These are phyloP conservation scores for Cryptococcus sp. DNA, from an alignment of 1,284 basidiomycete genomes.

Conservation along the genomic window DNA sequence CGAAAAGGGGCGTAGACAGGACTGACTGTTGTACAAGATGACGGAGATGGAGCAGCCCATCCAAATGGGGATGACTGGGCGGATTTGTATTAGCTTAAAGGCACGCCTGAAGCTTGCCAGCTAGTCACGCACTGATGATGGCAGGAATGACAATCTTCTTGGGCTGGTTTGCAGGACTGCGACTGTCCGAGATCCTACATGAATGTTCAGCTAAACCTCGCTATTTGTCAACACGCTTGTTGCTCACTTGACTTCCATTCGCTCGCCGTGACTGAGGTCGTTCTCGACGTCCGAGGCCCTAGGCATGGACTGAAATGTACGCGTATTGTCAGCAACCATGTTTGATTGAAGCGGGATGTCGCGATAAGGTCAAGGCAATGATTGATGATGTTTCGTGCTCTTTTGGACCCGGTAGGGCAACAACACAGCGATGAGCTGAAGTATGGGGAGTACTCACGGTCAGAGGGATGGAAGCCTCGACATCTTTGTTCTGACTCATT, in stretches of 20 bases:
- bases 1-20: neutral
- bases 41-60: constrained; percentile 85
- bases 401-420: neutral
- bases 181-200: constrained; percentile 19
- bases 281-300: constrained; percentile 41
- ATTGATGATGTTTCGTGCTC: neutral
- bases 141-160: constrained; percentile 54
- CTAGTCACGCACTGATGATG: constrained; percentile 44
- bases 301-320: constrained; percentile 38
- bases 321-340: too few species aligned
- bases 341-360: too few species aligned
- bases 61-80: constrained; percentile 57
- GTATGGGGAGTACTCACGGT: constrained; percentile 23
- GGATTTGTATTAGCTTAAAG: constrained; percentile 2
- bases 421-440: neutral
- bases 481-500: constrained; percentile 31
- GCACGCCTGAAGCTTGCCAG: neutral
- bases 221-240: too few species aligned
- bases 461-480: constrained; percentile 41
- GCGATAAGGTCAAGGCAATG: too few species aligned
- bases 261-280: constrained; percentile 39
- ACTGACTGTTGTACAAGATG: constrained; percentile 87
- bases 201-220: too few species aligned
- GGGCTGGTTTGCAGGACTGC: constrained; percentile 28
- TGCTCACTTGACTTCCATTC: constrained; percentile 45